Evolutionary conservation across 2,329 filamentous ascomycete genomes (phyloP), one percentile per base, ranked within the genome.

Genomic region (Kalaharituber pfeilii): DNA sequence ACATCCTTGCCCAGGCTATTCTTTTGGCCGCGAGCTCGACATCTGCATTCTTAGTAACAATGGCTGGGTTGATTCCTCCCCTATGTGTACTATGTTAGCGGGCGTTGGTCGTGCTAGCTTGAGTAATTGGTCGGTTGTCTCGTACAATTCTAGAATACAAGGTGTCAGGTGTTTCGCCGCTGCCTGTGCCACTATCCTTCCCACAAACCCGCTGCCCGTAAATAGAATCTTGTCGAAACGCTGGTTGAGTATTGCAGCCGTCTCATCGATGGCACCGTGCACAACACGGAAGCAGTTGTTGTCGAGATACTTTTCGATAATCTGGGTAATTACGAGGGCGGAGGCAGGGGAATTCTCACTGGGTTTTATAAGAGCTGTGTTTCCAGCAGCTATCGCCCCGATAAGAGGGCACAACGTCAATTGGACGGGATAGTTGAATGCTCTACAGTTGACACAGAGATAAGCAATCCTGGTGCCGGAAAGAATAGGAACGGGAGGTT

Each of bases 161-260:
- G 91, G 91, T 0, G 91, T 96, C 57, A 94, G 75, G 33, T 86
- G 82, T 65, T 86, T 79, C 57, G 91, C 89, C 0, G 89, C 91
- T 67, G 93, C 94, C 68, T 88, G 81, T 49, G 86, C 78, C 52
- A 96, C 81, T 64, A 96, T 88, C 66, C 82, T 86, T 65, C 85
- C 91, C n/a, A 95, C 86, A 27, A 67, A 71, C 52, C 76, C 75
- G 64, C 80, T 81, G 53, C 91, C 91, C 1, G 91, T 98, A 72
- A 94, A 98, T 73, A 91, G 88, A 65, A 98, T 93, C 76, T 95
- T 96, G 71, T 93, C 88, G 82, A 88, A 98, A 68, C 89, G 89
- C 71, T 87, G 78, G 55, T 89, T 79, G 29, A 98, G 76, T 44
- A 96, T 71, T 11, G 80, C 80, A 47, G 84, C 85, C 2, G 84